Evolutionary conservation across 2,329 filamentous ascomycete species (phyloP).

Genomic region (Trichothecium sympodiale): DNA sequence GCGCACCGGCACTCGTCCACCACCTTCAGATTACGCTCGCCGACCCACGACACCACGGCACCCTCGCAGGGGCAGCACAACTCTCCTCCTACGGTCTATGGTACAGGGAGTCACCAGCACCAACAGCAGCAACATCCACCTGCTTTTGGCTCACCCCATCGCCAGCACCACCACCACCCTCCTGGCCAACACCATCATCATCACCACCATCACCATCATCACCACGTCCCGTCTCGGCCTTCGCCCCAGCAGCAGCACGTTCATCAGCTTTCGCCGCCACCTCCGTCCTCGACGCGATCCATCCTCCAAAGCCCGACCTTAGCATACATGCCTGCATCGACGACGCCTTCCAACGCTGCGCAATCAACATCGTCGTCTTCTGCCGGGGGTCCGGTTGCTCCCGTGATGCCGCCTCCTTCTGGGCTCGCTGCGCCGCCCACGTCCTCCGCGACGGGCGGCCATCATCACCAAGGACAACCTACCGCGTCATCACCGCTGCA

Average conservation of each 20-base stretch:
- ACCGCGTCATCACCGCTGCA: conserved; percentile 31
- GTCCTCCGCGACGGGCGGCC: conserved; percentile 5
- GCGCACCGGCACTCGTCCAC: conserved; percentile 24
- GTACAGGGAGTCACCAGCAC: conserved; percentile 6
- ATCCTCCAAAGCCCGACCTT: conserved; percentile 8
- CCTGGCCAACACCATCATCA: conserved; percentile 15
- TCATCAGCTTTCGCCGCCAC: conserved; percentile 8
- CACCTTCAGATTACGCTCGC: conserved; percentile 38
- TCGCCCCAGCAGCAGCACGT: conserved; percentile 15
- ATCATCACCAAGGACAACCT: conserved; percentile 13
- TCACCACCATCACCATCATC: conserved; percentile 17
- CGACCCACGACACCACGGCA: conserved; percentile 22
- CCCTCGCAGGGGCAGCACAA: not conserved
- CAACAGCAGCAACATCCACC: conserved; percentile 13
- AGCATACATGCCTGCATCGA: conserved; percentile 25
- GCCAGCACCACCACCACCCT: conserved; percentile 17
- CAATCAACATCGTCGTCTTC: conserved; percentile 1
- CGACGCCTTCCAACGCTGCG: conserved; percentile 12
- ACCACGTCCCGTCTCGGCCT: conserved; percentile 19
- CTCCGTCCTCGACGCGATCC: conserved; percentile 1
- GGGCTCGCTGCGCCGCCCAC: conserved; percentile 9
- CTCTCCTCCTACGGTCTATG: too few relatives aligned
- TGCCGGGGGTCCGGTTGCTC: conserved; percentile 17
- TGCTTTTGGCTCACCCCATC: conserved; percentile 17
- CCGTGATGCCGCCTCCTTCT: conserved; percentile 18